These are phyloP conservation scores for Penicillium egyptiacum DNA, from an alignment of 495 filamentous ascomycete species.

Conservation along the genomic window DNA sequence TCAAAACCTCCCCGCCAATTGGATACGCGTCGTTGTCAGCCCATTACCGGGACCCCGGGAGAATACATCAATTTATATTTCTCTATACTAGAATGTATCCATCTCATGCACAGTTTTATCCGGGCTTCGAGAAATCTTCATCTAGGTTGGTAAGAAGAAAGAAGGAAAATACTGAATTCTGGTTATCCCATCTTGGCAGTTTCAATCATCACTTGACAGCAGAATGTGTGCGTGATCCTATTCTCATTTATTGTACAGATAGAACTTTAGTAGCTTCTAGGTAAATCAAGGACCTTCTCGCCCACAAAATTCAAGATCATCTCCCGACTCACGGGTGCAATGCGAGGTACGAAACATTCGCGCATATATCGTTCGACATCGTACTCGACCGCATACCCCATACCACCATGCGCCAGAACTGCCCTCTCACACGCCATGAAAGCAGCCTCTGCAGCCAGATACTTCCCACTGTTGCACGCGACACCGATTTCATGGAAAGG, in stretches of 20 bases:
- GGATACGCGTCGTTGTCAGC: neutral
- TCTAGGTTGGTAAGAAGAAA: too few relatives aligned
- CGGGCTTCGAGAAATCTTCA: too few relatives aligned
- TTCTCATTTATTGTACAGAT: neutral
- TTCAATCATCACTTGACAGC: neutral
- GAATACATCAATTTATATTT: neutral
- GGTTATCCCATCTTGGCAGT: neutral
- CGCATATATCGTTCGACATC: slow-evolving; percentile 76
- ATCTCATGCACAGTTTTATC: too few relatives aligned
- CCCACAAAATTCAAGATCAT: slow-evolving; percentile 81
- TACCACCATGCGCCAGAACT: slow-evolving; percentile 67
- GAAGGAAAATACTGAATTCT: neutral
- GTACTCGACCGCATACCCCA: slow-evolving; percentile 78
- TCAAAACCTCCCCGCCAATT: neutral
- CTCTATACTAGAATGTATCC: too few relatives aligned
- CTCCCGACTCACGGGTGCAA: slow-evolving; percentile 73
- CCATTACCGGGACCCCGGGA: neutral
- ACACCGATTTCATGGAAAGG: slow-evolving; percentile 65
- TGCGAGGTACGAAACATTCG: slow-evolving; percentile 71
- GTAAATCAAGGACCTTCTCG: slow-evolving; percentile 62
- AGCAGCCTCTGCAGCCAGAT: slow-evolving; percentile 75
- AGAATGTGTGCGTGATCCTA: neutral
- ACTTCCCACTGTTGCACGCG: slow-evolving; percentile 75
- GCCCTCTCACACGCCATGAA: slow-evolving; percentile 72
- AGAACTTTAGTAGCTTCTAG: slow-evolving; percentile 51